Base-by-base conservation (phyloP, 1,139 yeast species). In the Yamadazyma dendronema region DNA sequence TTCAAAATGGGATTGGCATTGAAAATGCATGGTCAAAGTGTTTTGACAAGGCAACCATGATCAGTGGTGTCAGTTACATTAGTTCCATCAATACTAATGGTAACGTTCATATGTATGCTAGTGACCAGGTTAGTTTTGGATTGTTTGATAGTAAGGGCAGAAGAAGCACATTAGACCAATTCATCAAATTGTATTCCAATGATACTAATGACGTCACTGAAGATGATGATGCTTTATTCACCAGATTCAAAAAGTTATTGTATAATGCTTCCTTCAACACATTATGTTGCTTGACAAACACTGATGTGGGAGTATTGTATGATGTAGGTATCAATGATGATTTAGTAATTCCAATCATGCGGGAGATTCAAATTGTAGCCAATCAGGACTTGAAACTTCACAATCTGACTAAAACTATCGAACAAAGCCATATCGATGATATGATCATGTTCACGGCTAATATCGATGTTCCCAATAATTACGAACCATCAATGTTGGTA, bases 251-350 rank as follows among this genome's bases (percentile, higher is more conserved):
- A 28, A 65, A 65, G 38, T 50, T 65, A 16, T 47, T 65, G 12
- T 65, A 64, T 42, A 65, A 65, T 38, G 63, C 66, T n/a, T 52
- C 64, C 3, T 53, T 55, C 41, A 65, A 65, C 47, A 58, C 69
- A 9, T 56, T 61, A 5, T 61, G 68, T 36, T 56, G 62, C 34
- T 49, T 60, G 30, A 59, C 63, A 13, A 55, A 56, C 29, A 36
- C 54, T 31, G 69, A 64, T 35, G 60, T 60, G 19, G 64, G 63
- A 1, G 36, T 44, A 13, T 36, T 58, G 10, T 38, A 33, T 22
- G 34, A 47, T 35, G 25, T 40, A 35, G 37, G 44, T 40, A 8
- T 36, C 37, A 17, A 37, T 38, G 33, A 42, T 39, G 34, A 38
- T 10, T 11, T 38, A 13, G 25, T 35, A 52, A 49, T 30, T 59